phyloP scores from a whole-genome alignment of 176 grass and related monocot genomes.

The Eragrostis curvula region DNA sequence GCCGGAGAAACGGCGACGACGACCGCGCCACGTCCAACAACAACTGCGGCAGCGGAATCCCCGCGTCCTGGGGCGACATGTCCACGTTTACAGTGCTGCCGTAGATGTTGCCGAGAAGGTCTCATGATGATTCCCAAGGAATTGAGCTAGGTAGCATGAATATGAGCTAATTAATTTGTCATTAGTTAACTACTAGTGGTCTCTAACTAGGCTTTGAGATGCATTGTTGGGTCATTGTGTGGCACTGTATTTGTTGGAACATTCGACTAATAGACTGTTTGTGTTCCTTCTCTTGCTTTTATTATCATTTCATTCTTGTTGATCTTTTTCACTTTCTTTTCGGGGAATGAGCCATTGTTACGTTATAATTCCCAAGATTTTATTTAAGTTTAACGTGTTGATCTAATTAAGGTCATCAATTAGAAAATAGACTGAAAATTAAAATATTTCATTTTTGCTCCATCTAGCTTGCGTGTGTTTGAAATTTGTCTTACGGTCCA shows the following conservation, averaged over 20 bases:
- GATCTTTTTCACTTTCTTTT: slow-evolving; percentile 2
- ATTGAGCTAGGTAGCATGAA: slow-evolving; percentile 26
- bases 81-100: slow-evolving; percentile 55
- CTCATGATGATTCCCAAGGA: slow-evolving; percentile 60
- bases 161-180: slow-evolving; percentile 30
- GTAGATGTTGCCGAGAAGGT: neutral
- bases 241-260: slow-evolving; percentile 15
- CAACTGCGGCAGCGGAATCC: slow-evolving; percentile 39
- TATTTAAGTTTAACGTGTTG: no score
- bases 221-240: slow-evolving; percentile 27
- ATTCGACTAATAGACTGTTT: slow-evolving; percentile 20
- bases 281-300: neutral
- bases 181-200: slow-evolving; percentile 18
- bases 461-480: no score
- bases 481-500: no score
- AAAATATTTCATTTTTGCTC: no score
- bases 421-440: no score
- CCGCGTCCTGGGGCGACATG: slow-evolving; percentile 55
- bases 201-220: slow-evolving; percentile 32
- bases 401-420: no score
- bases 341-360: no score
- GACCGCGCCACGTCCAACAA: slow-evolving; percentile 2
- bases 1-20: slow-evolving; percentile 30
- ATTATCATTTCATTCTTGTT: slow-evolving; percentile 1
- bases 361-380: no score